A percentile compares a stretch with the other conserved stretches of the same genome.
phyloP scores from a whole-genome alignment of 345 rosid species.

The Orychophragmus violaceus region DNA sequence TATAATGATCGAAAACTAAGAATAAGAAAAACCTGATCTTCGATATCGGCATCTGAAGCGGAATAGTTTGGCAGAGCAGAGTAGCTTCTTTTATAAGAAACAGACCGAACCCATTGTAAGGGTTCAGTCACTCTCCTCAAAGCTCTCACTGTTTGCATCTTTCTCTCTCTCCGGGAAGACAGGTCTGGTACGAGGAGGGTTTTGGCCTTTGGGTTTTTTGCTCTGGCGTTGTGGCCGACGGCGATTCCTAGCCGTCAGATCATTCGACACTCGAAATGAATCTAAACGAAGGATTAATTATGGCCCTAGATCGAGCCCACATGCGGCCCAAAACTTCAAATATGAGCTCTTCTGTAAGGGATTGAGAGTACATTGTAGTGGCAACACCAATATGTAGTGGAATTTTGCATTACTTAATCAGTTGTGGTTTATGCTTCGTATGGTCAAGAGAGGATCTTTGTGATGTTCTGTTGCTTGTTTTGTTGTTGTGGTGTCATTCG shows the following conservation, averaged over 20 bases:
- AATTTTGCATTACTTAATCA: too few species aligned
- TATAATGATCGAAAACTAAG: background rate
- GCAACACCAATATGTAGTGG: too few species aligned
- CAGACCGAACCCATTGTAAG: conserved; percentile 33
- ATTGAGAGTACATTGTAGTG: too few species aligned
- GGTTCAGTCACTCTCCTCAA: conserved; percentile 35
- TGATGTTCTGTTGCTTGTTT: too few species aligned
- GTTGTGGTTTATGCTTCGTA: too few species aligned
- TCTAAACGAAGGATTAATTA: background rate
- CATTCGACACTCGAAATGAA: background rate
- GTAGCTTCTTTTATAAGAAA: conserved; percentile 36
- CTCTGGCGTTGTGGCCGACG: conserved; percentile 17
- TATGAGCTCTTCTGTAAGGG: too few species aligned
- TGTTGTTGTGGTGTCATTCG: too few species aligned
- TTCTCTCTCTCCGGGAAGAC: conserved; percentile 8
- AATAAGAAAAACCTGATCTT: conserved; percentile 55
- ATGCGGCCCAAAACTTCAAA: conserved; percentile 26
- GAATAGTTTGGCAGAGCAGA: conserved; percentile 64
- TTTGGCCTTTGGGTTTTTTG: conserved; percentile 20
- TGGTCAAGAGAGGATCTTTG: too few species aligned
- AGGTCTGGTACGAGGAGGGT: conserved; percentile 16
- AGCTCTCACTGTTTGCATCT: conserved; percentile 54
- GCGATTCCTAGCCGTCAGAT: conserved; percentile 29
- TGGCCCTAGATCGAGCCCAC: conserved; percentile 7
- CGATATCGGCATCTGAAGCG: conserved; percentile 32